Conservation (phyloP, 192 early-diverging fungal species). For the Umbelopsis sp. region DNA sequence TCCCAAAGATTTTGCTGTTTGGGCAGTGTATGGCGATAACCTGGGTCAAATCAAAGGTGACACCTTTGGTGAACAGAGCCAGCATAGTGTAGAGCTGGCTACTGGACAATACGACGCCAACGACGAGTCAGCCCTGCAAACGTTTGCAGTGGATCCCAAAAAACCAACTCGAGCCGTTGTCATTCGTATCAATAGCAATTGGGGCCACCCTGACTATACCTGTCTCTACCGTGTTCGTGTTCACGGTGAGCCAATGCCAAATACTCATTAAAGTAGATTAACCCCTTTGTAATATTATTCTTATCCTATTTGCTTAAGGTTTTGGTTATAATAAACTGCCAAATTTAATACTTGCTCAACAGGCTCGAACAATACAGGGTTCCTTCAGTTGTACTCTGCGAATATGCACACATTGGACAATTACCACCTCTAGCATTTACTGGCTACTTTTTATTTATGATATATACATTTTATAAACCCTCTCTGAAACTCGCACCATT, state of each 20-base stretch:
- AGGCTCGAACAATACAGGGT: too few relatives aligned
- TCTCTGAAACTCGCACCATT: background rate
- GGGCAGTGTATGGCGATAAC: slow-evolving; percentile 41
- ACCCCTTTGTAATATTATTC: too few relatives aligned
- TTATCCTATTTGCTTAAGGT: too few relatives aligned
- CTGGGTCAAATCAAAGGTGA: background rate
- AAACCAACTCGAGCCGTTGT: slow-evolving; percentile 47
- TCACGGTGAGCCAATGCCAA: slow-evolving; percentile 48
- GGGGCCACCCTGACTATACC: slow-evolving; percentile 72
- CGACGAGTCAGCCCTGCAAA: slow-evolving; percentile 46
- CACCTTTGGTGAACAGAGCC: background rate
- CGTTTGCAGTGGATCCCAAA: slow-evolving; percentile 31
- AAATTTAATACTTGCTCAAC: too few relatives aligned
- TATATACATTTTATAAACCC: background rate
- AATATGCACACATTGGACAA: too few relatives aligned
- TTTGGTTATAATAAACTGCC: too few relatives aligned
- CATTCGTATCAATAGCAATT: slow-evolving; percentile 67
- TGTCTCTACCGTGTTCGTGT: slow-evolving; percentile 78
- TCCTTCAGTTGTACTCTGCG: too few relatives aligned
- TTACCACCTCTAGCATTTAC: too few relatives aligned
- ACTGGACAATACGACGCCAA: slow-evolving; percentile 52
- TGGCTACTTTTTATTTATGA: too few relatives aligned
- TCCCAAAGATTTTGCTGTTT: slow-evolving; percentile 66
- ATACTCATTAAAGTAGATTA: too few relatives aligned
- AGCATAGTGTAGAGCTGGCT: slow-evolving; percentile 18